Evolutionary conservation across 495 filamentous ascomycete species (phyloP).

Genomic region (Neurospora sp.): DNA sequence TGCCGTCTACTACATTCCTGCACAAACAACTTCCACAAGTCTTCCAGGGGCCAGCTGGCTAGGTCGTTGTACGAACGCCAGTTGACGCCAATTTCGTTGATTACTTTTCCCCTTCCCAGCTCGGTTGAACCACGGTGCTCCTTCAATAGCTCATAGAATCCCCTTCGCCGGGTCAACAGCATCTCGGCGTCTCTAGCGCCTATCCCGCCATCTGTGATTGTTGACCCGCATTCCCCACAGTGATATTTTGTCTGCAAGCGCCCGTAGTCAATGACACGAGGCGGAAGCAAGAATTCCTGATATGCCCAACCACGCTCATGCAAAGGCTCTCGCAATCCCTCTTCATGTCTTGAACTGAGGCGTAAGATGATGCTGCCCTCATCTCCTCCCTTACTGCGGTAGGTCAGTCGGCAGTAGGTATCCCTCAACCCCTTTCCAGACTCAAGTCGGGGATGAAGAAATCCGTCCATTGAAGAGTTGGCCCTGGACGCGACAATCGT

Average conservation of each 20-base stretch:
- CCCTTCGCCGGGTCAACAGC: background rate
- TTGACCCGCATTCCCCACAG: background rate
- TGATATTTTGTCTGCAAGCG: background rate
- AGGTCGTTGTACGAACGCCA: background rate
- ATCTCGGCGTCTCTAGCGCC: background rate
- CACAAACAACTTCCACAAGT: background rate
- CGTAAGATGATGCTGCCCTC: background rate
- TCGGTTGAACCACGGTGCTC: background rate
- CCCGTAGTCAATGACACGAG: background rate
- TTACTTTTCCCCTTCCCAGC: background rate
- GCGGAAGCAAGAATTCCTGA: background rate
- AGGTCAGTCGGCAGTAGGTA: background rate
- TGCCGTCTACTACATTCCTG: background rate
- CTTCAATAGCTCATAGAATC: background rate
- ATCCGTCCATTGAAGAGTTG: background rate
- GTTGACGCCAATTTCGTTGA: background rate
- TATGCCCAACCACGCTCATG: background rate
- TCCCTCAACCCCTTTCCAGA: background rate
- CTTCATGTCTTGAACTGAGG: background rate
- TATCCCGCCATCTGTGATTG: background rate
- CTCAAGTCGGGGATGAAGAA: background rate
- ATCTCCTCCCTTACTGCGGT: background rate
- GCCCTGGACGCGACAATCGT: background rate
- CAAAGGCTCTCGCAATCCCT: background rate
- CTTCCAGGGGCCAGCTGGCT: background rate